Evolutionary conservation across 2,329 filamentous ascomycete genomes (phyloP).

Genomic region (Simplicillium aogashimaense): DNA sequence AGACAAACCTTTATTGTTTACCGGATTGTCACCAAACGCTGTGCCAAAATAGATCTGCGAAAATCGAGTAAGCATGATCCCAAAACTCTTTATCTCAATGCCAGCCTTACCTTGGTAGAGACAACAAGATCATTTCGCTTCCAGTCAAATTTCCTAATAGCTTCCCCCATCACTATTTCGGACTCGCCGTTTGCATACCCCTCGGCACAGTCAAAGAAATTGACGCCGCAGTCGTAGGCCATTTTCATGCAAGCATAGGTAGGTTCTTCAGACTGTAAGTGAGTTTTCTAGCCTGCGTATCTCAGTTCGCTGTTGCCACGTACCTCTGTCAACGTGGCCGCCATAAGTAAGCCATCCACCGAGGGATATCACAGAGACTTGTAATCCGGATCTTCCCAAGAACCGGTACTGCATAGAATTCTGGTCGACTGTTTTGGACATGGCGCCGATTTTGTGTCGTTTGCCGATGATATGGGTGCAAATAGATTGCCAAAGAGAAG

Average conservation of each 20-base stretch:
- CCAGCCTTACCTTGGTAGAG: neutral
- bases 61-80: no score
- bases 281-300: no score
- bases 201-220: constrained; percentile 55
- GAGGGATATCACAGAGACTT: constrained; percentile 64
- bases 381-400: constrained; percentile 60
- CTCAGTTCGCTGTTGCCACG: no score
- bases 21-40: constrained; percentile 47
- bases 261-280: constrained; percentile 16
- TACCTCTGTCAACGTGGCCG: constrained; percentile 48
- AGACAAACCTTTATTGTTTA: constrained; percentile 59
- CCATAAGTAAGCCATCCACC: constrained; percentile 69
- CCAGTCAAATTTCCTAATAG: constrained; percentile 50
- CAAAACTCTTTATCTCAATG: no score
- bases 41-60: constrained; percentile 50
- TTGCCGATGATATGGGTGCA: no score
- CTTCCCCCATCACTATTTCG: constrained; percentile 52
- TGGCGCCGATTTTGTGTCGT: no score
- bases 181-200: constrained; percentile 48
- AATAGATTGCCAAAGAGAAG: no score
- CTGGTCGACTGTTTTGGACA: no score
- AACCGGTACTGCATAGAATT: constrained; percentile 43
- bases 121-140: constrained; percentile 52
- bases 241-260: constrained; percentile 52
- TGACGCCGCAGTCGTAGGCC: constrained; percentile 49